Evolutionary conservation across 345 rosid genomes (phyloP).

Genomic region (Aurinia saxatilis): DNA sequence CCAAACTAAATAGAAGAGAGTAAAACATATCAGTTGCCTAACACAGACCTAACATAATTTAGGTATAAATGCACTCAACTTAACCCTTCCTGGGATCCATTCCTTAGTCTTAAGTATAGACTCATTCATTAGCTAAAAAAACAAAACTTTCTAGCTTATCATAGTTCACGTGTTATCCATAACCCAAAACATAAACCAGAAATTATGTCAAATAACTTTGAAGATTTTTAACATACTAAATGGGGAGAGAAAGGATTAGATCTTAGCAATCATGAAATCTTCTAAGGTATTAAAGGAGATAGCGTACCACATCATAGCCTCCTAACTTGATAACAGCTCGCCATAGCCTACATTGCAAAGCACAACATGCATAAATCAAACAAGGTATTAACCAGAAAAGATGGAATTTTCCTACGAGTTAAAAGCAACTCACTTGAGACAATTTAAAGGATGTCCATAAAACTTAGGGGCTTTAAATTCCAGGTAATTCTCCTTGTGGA

Average conservation of each 20-base stretch:
- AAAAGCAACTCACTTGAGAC: conserved; percentile 59
- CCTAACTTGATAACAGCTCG: conserved; percentile 83
- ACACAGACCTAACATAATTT: conserved; percentile 10
- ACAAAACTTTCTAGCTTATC: not conserved
- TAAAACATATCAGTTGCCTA: not conserved
- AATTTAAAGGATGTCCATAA: conserved; percentile 83
- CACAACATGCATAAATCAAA: conserved; percentile 13
- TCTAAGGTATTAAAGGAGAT: not conserved
- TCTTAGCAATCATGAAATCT: not conserved
- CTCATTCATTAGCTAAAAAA: not conserved
- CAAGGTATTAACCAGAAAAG: not conserved
- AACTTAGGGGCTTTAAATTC: conserved; percentile 92
- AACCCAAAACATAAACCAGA: not conserved
- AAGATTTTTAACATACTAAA: not conserved
- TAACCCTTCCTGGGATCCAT: not conserved
- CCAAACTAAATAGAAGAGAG: not conserved
- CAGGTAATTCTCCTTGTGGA: conserved; percentile 46
- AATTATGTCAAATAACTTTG: not conserved
- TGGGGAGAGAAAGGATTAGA: not conserved
- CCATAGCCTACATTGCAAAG: conserved; percentile 57
- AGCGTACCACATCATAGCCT: conserved; percentile 86
- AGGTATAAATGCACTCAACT: not conserved
- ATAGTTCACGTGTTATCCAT: not conserved
- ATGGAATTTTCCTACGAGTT: not conserved
- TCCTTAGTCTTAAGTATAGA: not conserved